Evolutionary conservation across 176 grass and related monocot species (phyloP), one percentile per base, ranked within the genome.

Genomic region (Oryza rufipogon): DNA sequence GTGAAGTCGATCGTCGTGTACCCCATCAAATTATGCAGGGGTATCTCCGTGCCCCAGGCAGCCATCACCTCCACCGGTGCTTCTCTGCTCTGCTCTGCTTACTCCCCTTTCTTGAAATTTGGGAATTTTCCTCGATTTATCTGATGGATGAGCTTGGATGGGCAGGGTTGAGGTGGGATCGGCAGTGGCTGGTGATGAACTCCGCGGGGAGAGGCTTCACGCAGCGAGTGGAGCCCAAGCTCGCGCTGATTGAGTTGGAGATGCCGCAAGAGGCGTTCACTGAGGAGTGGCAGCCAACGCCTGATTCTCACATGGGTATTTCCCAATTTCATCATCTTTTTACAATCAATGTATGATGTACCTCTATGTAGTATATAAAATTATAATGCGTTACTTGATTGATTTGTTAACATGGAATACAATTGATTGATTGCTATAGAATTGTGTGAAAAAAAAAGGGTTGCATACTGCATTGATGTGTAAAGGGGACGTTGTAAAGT

Each of bases 11-110:
- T 97, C 85, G 70, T 84, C 51, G 20, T 97, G 4, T 97, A 97
- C 82, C 95, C 95, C 6, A 84, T 97, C 89, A 97, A 97, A 56
- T 93, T 92, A 11, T 95, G 95, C 74, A 84, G 85, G 39, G 95
- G 92, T 2, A 90, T 97, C 80, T 84, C 89, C 25, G 84, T 95
- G 51, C 81, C 89, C 22, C 79, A 91, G 70, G 95, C 92, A 44
- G 82, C 83, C 51, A 25, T 97, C 90, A 88, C 91, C 65, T 34
- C 89, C 85, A 93, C 91, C 2, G 95, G 95, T 93, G 52, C 52
- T 56, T 1, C 52, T 56, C 52, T 56, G 49, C 52, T 23, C 23
- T 23, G 23, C 23, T 54, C 14, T 52, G 3, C 48, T 9, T 9
- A 9, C 25, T 30, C 20, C 84, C 10, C 51, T 54, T 66, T 75